Percentiles rank a stretch among this genome's conserved stretches.
These are phyloP conservation scores for Penstemon davidsonii DNA, from an alignment of 257 asterid genomes.

Conservation along the genomic window DNA sequence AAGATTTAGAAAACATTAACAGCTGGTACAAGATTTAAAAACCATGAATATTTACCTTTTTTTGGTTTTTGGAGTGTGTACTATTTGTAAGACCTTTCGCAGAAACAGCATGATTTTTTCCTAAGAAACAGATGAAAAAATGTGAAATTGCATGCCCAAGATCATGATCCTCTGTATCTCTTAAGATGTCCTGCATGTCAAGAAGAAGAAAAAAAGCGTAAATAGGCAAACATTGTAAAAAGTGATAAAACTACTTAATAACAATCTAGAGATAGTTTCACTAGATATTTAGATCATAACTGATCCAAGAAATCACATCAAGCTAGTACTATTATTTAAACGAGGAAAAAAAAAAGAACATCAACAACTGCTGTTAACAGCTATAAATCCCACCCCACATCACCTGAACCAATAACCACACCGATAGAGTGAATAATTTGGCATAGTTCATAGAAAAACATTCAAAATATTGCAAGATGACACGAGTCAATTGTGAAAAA, in stretches of 20 bases:
- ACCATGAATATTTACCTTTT: conserved; percentile 45
- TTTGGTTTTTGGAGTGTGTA: conserved; percentile 55
- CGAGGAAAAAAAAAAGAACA: background rate
- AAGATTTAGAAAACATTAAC: conserved; percentile 1
- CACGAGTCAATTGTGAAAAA: background rate
- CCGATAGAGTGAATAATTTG: background rate
- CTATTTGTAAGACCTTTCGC: conserved; percentile 46
- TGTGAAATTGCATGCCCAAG: conserved; percentile 72
- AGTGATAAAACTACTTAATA: conserved; percentile 4
- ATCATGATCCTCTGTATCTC: conserved; percentile 90
- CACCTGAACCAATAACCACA: background rate
- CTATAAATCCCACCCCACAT: background rate
- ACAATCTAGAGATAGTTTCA: conserved; percentile 2
- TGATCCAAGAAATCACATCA: conserved; percentile 8
- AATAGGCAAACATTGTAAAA: conserved; percentile 13
- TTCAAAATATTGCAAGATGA: background rate
- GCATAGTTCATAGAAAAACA: background rate
- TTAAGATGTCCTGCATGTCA: conserved; percentile 63
- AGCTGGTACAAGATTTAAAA: background rate
- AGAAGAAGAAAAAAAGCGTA: background rate
- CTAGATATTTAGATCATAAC: background rate
- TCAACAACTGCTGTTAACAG: background rate
- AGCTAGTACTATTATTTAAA: conserved; percentile 9
- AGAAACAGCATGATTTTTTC: conserved; percentile 48
- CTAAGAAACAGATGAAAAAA: conserved; percentile 75